A percentile compares a stretch with the other conserved stretches of the same genome.
phyloP scores from a whole-genome alignment of 768 basidiomycete genomes.

The Pluteus cervinus region DNA sequence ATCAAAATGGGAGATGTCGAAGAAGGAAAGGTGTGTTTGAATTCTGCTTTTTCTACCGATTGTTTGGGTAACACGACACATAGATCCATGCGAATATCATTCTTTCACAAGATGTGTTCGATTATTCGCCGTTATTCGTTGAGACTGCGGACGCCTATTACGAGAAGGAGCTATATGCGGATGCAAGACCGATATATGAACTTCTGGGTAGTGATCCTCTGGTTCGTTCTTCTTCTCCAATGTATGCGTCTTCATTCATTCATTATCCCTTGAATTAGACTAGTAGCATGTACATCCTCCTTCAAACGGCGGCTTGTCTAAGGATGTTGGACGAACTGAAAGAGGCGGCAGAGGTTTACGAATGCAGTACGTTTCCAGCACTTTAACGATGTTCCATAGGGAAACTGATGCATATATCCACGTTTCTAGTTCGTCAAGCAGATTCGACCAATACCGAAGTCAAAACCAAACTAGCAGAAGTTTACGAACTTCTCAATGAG shows the following conservation, averaged over 20 bases:
- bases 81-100: slow-evolving; percentile 78
- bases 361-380: slow-evolving; percentile 62
- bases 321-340: slow-evolving; percentile 68
- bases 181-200: slow-evolving; percentile 79
- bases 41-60: neutral
- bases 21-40: slow-evolving; percentile 67
- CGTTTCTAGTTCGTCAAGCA: slow-evolving; percentile 53
- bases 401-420: neutral
- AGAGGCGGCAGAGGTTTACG: slow-evolving; percentile 79
- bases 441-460: slow-evolving; percentile 77
- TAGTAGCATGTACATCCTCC: slow-evolving; percentile 61
- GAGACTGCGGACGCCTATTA: slow-evolving; percentile 87
- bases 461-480: slow-evolving; percentile 86
- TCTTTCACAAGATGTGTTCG: slow-evolving; percentile 61
- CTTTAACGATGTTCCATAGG: neutral
- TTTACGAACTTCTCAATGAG: slow-evolving; percentile 81
- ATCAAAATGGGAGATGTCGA: slow-evolving; percentile 73
- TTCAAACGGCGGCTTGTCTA: slow-evolving; percentile 79
- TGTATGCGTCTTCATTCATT: slow-evolving; percentile 1
- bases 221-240: slow-evolving; percentile 33
- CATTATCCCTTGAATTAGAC: slow-evolving; percentile 44
- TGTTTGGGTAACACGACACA: neutral
- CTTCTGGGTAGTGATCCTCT: slow-evolving; percentile 67
- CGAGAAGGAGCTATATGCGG: slow-evolving; percentile 66
- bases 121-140: slow-evolving; percentile 72